Evolutionary conservation across 2,329 filamentous ascomycete genomes (phyloP), one percentile per base, ranked within the genome.

Genomic region (Fonsecaea monophora): DNA sequence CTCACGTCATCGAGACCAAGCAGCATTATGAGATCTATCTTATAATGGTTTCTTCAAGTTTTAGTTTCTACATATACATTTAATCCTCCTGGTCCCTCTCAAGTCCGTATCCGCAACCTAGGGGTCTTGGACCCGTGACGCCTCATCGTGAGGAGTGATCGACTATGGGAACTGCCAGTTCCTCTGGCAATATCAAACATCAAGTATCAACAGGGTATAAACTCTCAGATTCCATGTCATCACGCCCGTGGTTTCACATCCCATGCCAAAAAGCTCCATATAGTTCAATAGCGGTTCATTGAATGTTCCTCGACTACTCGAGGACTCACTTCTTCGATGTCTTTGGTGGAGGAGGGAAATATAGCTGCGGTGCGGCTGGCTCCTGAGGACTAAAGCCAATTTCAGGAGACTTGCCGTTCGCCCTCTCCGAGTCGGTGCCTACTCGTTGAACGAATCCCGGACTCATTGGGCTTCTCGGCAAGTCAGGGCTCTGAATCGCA

Each of bases 391-490:
- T 64, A 5, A 21, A 53, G 66, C 58, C 45, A 64, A 55, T 62
- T 66, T 65, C 68, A 57, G 32, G 40, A 35, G 66, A 53, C 60
- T 63, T 64, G 45, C 40, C 34, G 67, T 68, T 40, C n/a, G 57
- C 32, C 67, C 67, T 40, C 13, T 60, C 48, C 60, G 64, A 34
- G 74, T 73, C 62, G 65, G 48, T 37, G 70, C 71, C 62, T 68
- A 71, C 62, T 68, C 73, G 30, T 71, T 73, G 25, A 71, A 70
- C 15, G 70, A 73, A 69, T 15, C 70, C 62, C 18, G 59, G 65
- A 53, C 54, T 69, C 70, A 72, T 67, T 3, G 71, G 71, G 50
- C 71, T 73, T 60, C 66, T 62, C 8, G 66, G 66, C 4, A 72
- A 53, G 15, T 70, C 70, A 12, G 72, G 72, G 50, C 70, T 74